Evolutionary conservation across 2,329 filamentous ascomycete species (phyloP), one percentile per base, ranked within the genome.

Genomic region (Aspergillus sclerotialis): DNA sequence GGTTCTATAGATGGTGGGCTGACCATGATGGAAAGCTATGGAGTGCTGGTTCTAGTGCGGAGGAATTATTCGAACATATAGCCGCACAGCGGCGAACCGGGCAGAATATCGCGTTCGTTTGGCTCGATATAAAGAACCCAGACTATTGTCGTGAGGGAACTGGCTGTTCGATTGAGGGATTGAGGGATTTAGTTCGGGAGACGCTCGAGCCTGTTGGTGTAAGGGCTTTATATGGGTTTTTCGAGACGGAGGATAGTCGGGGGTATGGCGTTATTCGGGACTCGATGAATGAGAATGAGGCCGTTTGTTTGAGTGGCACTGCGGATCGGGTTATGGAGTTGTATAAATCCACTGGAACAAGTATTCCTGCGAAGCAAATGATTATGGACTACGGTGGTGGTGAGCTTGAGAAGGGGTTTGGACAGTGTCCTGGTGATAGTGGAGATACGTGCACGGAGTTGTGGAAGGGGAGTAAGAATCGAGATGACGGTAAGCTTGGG

Each of bases 71-170:
- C 34, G 11, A 30, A 7, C 28, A 25, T 13, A 40, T 49, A 19
- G 43, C 44, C n/a, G 17, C 37, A 5, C 27, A 39, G 21, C 33
- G 33, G 3, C 8, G 28, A 16, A n/a, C 9, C 5, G 40, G 40
- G 28, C 11, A 11, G 10, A 28, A 42, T 8, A 44, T 49, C 31
- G 21, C 29, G 7, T 49, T 45, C 30, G 36, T 49, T 17, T 49
- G 45, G 44, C 40, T 49, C 4, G 46, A 49, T 28, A 43, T 49
- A 36, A 49, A 49, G 33, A 46, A 36, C 9, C 46, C 44, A 7
- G 40, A 49, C 12, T 14, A 34, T 14, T 46, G 44, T 18, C 10
- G 16, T 5, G 13, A 23, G 7, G 28, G 33, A 7, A 11, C 36
- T n/a, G n/a, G n/a, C n/a, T 43, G 44, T 30, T 43, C 40, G 6